These are phyloP conservation scores for Solanum chiquidenum DNA, from an alignment of 257 asterid genomes.

Conservation along the genomic window DNA sequence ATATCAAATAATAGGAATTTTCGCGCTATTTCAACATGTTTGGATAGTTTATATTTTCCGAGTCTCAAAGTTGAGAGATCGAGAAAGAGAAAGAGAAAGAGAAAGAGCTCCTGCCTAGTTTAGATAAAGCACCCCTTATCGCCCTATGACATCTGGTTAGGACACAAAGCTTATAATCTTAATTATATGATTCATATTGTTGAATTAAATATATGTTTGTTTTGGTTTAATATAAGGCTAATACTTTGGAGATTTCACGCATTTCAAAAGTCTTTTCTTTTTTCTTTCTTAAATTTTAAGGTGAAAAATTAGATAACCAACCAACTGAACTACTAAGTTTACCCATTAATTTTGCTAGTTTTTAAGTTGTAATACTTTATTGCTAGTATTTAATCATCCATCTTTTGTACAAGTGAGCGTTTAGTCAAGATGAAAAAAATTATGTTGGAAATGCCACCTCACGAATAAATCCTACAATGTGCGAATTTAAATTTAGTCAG, in stretches of 20 bases:
- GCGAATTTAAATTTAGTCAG: no score
- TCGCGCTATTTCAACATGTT: neutral
- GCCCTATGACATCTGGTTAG: no score
- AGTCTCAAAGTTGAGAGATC: neutral
- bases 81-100: neutral
- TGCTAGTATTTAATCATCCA: neutral
- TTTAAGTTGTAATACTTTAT: neutral
- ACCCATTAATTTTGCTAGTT: conserved; percentile 13
- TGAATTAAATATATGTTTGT: neutral
- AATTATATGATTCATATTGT: no score
- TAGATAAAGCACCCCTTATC: no score
- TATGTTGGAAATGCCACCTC: no score
- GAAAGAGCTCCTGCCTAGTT: no score
- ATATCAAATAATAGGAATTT: neutral
- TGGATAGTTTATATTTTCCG: neutral
- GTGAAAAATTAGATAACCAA: neutral
- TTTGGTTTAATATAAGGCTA: no score
- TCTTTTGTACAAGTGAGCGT: neutral
- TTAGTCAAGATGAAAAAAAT: neutral
- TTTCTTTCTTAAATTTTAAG: neutral
- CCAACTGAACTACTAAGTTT: neutral
- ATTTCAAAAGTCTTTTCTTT: no score
- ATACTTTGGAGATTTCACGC: neutral
- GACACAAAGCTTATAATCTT: no score
- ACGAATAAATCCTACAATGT: no score